These are phyloP conservation scores for Pythium volutum DNA, from an alignment of 352 stramenopile species.

Conservation along the genomic window DNA sequence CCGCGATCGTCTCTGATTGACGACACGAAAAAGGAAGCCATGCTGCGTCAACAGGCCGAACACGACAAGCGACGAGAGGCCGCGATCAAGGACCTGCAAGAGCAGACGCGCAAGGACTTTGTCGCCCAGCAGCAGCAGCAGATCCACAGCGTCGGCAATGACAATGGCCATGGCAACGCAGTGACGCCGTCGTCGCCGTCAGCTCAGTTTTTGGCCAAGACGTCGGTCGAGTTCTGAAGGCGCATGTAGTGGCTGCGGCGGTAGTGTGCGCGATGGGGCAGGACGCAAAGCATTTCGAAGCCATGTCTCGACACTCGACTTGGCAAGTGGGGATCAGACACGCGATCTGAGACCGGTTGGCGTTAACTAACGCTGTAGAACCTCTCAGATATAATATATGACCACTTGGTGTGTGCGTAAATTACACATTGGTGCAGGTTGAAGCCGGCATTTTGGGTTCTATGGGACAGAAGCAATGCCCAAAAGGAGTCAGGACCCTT, in stretches of 20 bases:
- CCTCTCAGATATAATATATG: slow-evolving; percentile 24
- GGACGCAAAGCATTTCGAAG: no score
- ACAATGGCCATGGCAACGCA: background rate
- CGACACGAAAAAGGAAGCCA: slow-evolving; percentile 67
- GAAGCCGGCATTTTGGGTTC: slow-evolving; percentile 6
- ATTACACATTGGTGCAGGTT: slow-evolving; percentile 12
- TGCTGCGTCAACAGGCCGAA: slow-evolving; percentile 58
- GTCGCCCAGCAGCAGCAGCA: slow-evolving; percentile 2
- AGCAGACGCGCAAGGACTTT: slow-evolving; percentile 24
- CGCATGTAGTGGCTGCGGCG: no score
- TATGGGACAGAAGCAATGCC: slow-evolving; percentile 19
- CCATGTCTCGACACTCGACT: slow-evolving; percentile 17
- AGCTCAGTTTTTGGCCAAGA: background rate
- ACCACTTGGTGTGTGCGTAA: slow-evolving; percentile 13
- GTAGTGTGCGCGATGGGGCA: no score
- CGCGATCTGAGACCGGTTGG: background rate
- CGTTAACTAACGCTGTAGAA: slow-evolving; percentile 14
- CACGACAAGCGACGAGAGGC: slow-evolving; percentile 63
- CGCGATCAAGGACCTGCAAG: slow-evolving; percentile 51
- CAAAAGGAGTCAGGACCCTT: slow-evolving; percentile 25
- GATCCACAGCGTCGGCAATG: background rate
- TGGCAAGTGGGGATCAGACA: background rate
- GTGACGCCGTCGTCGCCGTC: background rate
- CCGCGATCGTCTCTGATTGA: slow-evolving; percentile 58
- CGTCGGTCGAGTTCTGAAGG: slow-evolving; percentile 26